These are phyloP conservation scores for Scheffersomyces titani DNA, from an alignment of 1,139 yeast genomes.

Conservation along the genomic window DNA sequence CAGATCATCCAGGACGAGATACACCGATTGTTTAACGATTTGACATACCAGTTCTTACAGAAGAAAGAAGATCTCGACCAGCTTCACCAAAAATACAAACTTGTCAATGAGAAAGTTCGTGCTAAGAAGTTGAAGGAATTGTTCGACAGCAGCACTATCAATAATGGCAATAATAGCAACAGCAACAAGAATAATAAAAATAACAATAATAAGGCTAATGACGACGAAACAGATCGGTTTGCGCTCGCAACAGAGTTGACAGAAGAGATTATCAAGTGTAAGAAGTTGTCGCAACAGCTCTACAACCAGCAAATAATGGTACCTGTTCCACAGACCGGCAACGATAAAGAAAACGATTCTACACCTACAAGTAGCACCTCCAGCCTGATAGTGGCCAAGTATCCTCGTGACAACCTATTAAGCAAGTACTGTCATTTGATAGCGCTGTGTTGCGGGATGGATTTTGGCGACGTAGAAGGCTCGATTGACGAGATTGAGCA, in stretches of 20 bases:
- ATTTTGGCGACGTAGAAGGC: slow-evolving; percentile 40
- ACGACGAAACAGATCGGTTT: slow-evolving; percentile 14
- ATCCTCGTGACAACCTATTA: slow-evolving; percentile 36
- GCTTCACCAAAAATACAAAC: slow-evolving; percentile 17
- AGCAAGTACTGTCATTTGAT: slow-evolving; percentile 46
- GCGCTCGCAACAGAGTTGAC: slow-evolving; percentile 23
- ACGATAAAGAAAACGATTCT: slow-evolving; percentile 3
- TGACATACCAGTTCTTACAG: slow-evolving; percentile 38
- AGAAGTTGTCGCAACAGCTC: slow-evolving; percentile 17
- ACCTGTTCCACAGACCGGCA: slow-evolving; percentile 14
- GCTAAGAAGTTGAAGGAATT: slow-evolving; percentile 7
- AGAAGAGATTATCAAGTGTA: slow-evolving; percentile 23
- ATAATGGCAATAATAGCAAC: not conserved
- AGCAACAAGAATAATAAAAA: not conserved
- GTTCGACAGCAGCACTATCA: slow-evolving; percentile 2
- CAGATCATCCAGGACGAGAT: slow-evolving; percentile 47
- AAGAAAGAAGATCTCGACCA: slow-evolving; percentile 32
- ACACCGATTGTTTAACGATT: slow-evolving; percentile 39
- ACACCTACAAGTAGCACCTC: not conserved
- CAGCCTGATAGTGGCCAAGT: slow-evolving; percentile 23
- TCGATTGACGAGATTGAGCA: slow-evolving; percentile 48
- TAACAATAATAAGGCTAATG: not conserved
- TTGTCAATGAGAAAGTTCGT: slow-evolving; percentile 14
- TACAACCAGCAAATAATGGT: slow-evolving; percentile 25
- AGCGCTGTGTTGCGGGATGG: slow-evolving; percentile 49